A percentile compares a stretch with the other conserved stretches of the same genome.
phyloP scores from a whole-genome alignment of 192 early-diverging fungal species.

The Umbelopsis ramanniana region DNA sequence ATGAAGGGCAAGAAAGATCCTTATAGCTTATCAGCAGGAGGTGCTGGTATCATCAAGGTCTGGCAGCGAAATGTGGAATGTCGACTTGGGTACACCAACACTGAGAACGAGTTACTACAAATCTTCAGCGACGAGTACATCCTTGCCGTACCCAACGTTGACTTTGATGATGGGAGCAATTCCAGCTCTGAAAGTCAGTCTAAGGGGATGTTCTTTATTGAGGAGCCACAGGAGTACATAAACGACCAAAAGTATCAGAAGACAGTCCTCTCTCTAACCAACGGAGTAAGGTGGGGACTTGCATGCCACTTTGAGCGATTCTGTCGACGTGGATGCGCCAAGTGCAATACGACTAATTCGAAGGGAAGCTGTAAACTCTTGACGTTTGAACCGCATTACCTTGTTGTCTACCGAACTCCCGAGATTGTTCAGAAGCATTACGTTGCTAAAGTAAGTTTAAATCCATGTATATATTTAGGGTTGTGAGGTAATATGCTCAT shows the following conservation, averaged over 20 bases:
- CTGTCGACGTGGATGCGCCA: neutral
- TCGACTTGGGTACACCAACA: conserved; percentile 38
- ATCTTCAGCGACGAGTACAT: conserved; percentile 38
- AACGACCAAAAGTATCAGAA: conserved; percentile 31
- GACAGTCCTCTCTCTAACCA: conserved; percentile 30
- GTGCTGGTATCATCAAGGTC: conserved; percentile 38
- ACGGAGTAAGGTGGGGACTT: conserved; percentile 41
- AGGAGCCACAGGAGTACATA: conserved; percentile 6
- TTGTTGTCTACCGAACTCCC: conserved; percentile 31
- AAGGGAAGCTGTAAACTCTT: conserved; percentile 22
- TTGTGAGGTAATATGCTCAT: neutral
- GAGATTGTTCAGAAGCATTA: conserved; percentile 22
- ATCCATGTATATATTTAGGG: neutral
- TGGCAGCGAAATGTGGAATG: conserved; percentile 36
- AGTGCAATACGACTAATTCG: neutral
- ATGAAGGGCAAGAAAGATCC: conserved; percentile 41
- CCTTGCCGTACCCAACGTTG: conserved; percentile 34
- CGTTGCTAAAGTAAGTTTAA: conserved; percentile 3
- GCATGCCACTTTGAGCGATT: conserved; percentile 40
- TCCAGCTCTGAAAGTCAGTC: neutral
- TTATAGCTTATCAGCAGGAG: conserved; percentile 30
- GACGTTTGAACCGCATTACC: conserved; percentile 41
- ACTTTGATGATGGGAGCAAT: conserved; percentile 11
- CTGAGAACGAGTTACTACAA: conserved; percentile 40
- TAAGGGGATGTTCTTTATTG: conserved; percentile 6